Evolutionary conservation across 345 rosid genomes (phyloP).

Genomic region (Acer yangbiense): DNA sequence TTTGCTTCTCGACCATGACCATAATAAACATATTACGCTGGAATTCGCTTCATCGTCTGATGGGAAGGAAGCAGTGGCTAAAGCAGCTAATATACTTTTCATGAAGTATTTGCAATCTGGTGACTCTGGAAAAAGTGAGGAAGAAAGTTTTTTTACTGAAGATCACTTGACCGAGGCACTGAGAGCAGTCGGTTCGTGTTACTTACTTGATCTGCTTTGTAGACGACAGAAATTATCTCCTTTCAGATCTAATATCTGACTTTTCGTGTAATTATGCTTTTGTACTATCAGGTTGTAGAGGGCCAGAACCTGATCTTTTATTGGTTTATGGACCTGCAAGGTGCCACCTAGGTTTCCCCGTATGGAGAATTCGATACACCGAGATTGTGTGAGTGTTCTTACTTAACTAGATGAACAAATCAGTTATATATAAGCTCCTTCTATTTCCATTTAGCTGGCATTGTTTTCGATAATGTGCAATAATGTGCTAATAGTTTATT

Average conservation of each 20-base stretch:
- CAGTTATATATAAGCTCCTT: not conserved
- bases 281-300: slow-evolving; percentile 54
- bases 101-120: slow-evolving; percentile 43
- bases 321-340: slow-evolving; percentile 86
- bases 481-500: not conserved
- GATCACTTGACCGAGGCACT: slow-evolving; percentile 68
- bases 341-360: slow-evolving; percentile 92
- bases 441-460: not conserved
- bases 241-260: slow-evolving; percentile 13
- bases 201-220: slow-evolving; percentile 14
- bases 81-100: slow-evolving; percentile 82
- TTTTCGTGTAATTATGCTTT: slow-evolving; percentile 17
- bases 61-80: slow-evolving; percentile 82
- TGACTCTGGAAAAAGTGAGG: slow-evolving; percentile 36
- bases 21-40: slow-evolving; percentile 40
- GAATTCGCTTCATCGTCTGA: slow-evolving; percentile 76
- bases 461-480: not conserved
- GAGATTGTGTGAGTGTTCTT: slow-evolving; percentile 73
- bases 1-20: slow-evolving; percentile 25
- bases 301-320: slow-evolving; percentile 77
- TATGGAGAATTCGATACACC: slow-evolving; percentile 89
- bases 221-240: not conserved
- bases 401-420: slow-evolving; percentile 2
- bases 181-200: slow-evolving; percentile 63
- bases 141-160: slow-evolving; percentile 64